Conservation (phyloP, 2,329 filamentous ascomycete species). For the Amylocarpus encephaloides region DNA sequence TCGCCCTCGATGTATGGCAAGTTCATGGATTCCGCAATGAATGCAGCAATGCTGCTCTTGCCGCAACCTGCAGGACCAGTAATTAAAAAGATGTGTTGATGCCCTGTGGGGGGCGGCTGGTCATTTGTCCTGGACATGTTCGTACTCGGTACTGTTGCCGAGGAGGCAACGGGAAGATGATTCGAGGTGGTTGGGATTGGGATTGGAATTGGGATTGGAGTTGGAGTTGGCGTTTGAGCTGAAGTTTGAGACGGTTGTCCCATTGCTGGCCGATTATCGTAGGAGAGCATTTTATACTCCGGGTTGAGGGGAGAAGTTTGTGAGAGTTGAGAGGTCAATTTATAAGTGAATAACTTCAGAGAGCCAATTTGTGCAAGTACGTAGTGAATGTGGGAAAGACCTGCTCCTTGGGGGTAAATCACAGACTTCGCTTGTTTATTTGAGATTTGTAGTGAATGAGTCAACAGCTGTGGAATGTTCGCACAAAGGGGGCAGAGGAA, state of each 20-base stretch:
- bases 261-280: slow-evolving; percentile 26
- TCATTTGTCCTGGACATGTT: slow-evolving; percentile 4
- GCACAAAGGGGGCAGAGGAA: too few species aligned
- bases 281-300: slow-evolving; percentile 25
- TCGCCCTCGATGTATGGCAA: slow-evolving; percentile 74
- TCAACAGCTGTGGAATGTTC: too few species aligned
- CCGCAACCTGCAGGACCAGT: slow-evolving; percentile 75
- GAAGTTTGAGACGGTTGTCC: too few species aligned
- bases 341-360: not conserved
- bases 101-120: slow-evolving; percentile 22
- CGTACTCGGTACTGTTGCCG: slow-evolving; percentile 14
- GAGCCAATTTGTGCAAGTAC: too few species aligned
- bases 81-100: slow-evolving; percentile 72
- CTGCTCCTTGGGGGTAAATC: too few species aligned
- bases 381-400: too few species aligned
- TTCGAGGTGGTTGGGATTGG: slow-evolving; percentile 22
- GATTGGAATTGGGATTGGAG: too few species aligned
- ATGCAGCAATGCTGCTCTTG: slow-evolving; percentile 68
- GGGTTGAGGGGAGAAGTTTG: not conserved
- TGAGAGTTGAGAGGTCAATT: not conserved
- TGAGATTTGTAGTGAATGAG: too few species aligned
- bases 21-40: slow-evolving; percentile 54
- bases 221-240: too few species aligned
- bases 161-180: slow-evolving; percentile 20
- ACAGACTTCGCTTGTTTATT: too few species aligned